Evolutionary conservation across 192 early-diverging fungal genomes (phyloP), one percentile per base, ranked within the genome.

Genomic region (Entomortierella beljakovae): DNA sequence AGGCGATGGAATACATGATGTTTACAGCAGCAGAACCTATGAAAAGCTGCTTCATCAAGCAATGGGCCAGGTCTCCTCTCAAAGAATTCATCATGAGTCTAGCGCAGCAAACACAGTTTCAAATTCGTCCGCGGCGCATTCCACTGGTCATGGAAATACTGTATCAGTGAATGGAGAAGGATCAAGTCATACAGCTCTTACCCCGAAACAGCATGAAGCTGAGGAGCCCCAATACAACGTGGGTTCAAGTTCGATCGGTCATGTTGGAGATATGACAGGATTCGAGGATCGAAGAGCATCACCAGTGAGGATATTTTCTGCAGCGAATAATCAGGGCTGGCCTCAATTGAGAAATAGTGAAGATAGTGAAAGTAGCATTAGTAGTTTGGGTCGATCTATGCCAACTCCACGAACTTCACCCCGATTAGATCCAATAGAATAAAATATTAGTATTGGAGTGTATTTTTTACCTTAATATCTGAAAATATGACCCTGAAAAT

Each of bases 1-100:
- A 1, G 75, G 75, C 5, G 75, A 79, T 46, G 75, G 75, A 1
- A 57, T 79, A 10, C 75, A 79, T 26, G 66, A 70, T 9, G 62
- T 65, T 2, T 79, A 79, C 38, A 79, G 54, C 32, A 62, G 65
- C 1, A 64, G 53, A 15, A 42, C 52, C 2, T 70, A 70, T 22
- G 31, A 62, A 32, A 52, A 51, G 29, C 25, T 79, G 6, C 35
- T 70, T 0, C 23, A 28, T 1, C 56, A 60, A 8, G 71, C 71
- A 33, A 34, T 74, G 29, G 37, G 29, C 2, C 71, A 61, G 29
- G 20, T 32, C 9, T 33, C 11, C 9, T 16, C 13, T 48, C 57
- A 34, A 10, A 38, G 18, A 2, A 26, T 26, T 15, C 13, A 26
- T 49, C 29, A 46, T 11, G 31, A 38, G 22, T 10, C 37, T 18